These are phyloP conservation scores for Candida broadrunensis DNA, from an alignment of 805 yeast species.

Conservation along the genomic window DNA sequence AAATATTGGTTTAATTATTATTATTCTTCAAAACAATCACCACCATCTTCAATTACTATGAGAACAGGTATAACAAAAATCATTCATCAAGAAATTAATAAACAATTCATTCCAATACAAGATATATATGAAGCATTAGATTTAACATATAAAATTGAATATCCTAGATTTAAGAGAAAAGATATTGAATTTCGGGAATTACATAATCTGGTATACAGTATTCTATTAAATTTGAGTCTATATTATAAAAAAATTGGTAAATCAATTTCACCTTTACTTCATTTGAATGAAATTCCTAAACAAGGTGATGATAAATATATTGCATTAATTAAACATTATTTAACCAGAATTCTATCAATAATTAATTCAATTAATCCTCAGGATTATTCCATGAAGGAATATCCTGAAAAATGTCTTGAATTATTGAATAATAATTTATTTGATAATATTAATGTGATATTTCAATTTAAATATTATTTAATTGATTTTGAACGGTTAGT, in stretches of 20 bases:
- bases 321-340: not conserved
- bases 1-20: slow-evolving; percentile 15
- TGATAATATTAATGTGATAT: not conserved
- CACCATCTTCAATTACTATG: not conserved
- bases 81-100: not conserved
- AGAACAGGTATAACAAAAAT: slow-evolving; percentile 1
- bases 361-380: not conserved
- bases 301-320: not conserved
- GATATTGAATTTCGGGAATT: not conserved
- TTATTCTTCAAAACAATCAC: slow-evolving; percentile 1
- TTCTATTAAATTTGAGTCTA: not conserved
- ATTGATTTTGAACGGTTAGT: not conserved
- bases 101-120: not conserved
- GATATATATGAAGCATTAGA: not conserved
- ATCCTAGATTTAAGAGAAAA: no score
- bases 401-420: not conserved
- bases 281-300: no score
- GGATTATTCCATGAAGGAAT: not conserved
- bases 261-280: not conserved
- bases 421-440: not conserved
- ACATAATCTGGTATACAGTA: not conserved
- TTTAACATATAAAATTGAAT: not conserved
- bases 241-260: not conserved
- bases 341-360: not conserved
- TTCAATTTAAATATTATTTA: not conserved